Percentiles rank a stretch among this genome's conserved stretches.
phyloP scores from a whole-genome alignment of 2,329 filamentous ascomycete genomes.

The Cladophialophora chaetospira region DNA sequence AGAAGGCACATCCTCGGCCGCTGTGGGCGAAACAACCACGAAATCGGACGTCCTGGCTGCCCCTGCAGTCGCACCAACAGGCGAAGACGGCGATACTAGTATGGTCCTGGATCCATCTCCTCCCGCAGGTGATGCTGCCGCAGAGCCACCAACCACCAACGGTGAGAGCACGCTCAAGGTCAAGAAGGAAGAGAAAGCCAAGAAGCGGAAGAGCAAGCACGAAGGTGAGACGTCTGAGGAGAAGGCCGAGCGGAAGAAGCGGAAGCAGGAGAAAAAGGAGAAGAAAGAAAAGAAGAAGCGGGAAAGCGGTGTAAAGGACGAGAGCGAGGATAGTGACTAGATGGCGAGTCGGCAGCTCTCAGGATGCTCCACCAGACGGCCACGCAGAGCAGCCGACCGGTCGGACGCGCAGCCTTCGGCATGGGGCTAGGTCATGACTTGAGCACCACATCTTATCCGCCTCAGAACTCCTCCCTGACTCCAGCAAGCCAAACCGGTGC shows the following conservation, averaged over 20 bases:
- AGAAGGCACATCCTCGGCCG: constrained; percentile 49
- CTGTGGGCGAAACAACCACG: constrained; percentile 50
- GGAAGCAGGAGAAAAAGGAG: constrained; percentile 58
- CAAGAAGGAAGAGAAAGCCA: constrained; percentile 48
- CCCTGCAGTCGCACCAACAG: constrained; percentile 35
- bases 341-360: too few relatives aligned
- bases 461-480: too few relatives aligned
- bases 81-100: constrained; percentile 41
- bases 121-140: constrained; percentile 43
- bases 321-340: constrained; percentile 30
- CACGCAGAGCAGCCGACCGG: too few relatives aligned
- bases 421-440: too few relatives aligned
- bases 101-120: constrained; percentile 48
- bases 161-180: constrained; percentile 42
- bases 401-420: too few relatives aligned
- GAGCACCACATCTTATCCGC: too few relatives aligned
- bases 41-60: constrained; percentile 40
- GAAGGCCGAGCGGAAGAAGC: constrained; percentile 52
- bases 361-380: too few relatives aligned
- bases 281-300: constrained; percentile 53
- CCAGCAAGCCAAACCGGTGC: too few relatives aligned
- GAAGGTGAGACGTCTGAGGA: constrained; percentile 57
- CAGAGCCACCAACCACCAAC: constrained; percentile 37
- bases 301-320: constrained; percentile 26
- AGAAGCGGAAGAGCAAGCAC: constrained; percentile 59